Conservation (phyloP, 2,329 filamentous ascomycete genomes). For the Macrophomina pseudophaseolina region DNA sequence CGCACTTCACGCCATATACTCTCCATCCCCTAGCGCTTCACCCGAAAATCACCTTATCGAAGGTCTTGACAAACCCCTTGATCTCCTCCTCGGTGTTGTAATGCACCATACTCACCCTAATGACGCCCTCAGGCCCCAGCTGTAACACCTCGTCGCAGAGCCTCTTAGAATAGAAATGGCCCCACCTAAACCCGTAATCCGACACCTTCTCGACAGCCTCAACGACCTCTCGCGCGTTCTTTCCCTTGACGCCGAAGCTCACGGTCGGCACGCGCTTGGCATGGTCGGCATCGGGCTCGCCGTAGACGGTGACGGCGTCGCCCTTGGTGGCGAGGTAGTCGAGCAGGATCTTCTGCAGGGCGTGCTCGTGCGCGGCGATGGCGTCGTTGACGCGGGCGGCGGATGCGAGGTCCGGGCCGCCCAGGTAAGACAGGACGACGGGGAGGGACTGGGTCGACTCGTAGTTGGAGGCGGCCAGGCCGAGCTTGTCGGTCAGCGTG, state of each 20-base stretch:
- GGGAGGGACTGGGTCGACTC: slow-evolving; percentile 70
- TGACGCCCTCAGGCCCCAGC: slow-evolving; percentile 65
- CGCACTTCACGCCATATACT: too few relatives aligned
- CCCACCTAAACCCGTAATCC: slow-evolving; percentile 68
- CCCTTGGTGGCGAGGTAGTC: slow-evolving; percentile 60
- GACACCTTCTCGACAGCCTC: slow-evolving; percentile 65
- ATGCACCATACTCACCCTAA: slow-evolving; percentile 73
- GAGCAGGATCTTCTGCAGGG: slow-evolving; percentile 64
- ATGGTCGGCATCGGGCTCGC: slow-evolving; percentile 57
- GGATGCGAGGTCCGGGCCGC: slow-evolving; percentile 40
- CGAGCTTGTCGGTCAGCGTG: slow-evolving; percentile 70
- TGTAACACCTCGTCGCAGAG: slow-evolving; percentile 64
- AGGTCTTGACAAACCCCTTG: slow-evolving; percentile 54
- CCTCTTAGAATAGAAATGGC: slow-evolving; percentile 71
- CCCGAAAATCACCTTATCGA: slow-evolving; percentile 55
- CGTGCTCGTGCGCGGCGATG: slow-evolving; percentile 65
- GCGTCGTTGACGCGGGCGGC: slow-evolving; percentile 51
- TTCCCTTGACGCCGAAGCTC: slow-evolving; percentile 67
- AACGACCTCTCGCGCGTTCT: slow-evolving; percentile 63
- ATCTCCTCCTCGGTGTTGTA: slow-evolving; percentile 72
- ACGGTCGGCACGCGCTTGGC: slow-evolving; percentile 66
- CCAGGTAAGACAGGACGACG: slow-evolving; percentile 66
- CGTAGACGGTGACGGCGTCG: slow-evolving; percentile 62
- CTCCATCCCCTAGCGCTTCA: not conserved
- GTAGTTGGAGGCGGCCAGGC: slow-evolving; percentile 71